Evolutionary conservation across 148 eudicot genomes (phyloP).

Genomic region (Polygonum maritimum): DNA sequence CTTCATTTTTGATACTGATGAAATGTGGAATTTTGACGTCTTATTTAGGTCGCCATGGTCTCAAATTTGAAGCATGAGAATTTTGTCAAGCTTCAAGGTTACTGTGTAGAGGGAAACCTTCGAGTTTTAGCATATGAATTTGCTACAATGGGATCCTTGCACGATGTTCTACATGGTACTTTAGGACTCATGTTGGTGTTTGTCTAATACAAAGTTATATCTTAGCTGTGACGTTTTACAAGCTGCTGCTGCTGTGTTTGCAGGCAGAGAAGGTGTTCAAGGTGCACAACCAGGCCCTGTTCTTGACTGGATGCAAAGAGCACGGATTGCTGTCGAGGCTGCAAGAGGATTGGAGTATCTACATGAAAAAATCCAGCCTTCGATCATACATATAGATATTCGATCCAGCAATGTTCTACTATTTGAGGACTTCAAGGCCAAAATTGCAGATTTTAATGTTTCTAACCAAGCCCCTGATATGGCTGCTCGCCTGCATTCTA

Average conservation of each 20-base stretch:
- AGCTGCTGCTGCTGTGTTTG: background rate
- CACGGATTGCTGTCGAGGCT: constrained; percentile 54
- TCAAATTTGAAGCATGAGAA: constrained; percentile 49
- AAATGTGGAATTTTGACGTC: background rate
- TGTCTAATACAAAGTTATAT: background rate
- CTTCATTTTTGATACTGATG: background rate
- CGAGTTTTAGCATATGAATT: constrained; percentile 56
- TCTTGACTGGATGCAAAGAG: constrained; percentile 64
- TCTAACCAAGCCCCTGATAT: constrained; percentile 70
- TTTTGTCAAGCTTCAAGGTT: constrained; percentile 53
- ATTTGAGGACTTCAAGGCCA: constrained; percentile 54
- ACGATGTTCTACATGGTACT: constrained; percentile 58
- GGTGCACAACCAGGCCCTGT: constrained; percentile 71
- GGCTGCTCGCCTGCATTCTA: constrained; percentile 73
- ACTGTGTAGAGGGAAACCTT: constrained; percentile 52
- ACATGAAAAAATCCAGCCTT: constrained; percentile 52
- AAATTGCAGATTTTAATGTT: constrained; percentile 59
- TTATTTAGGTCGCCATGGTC: constrained; percentile 43
- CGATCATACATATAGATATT: constrained; percentile 54
- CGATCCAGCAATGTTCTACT: constrained; percentile 55
- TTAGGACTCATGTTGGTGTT: background rate
- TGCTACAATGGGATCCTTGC: constrained; percentile 68
- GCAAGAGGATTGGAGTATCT: constrained; percentile 60
- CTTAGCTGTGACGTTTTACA: background rate
- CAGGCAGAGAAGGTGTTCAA: constrained; percentile 65